Percentiles rank a stretch among this genome's conserved stretches.
Conservation (phyloP, 148 eudicot species). For the Nepenthes gracilis region DNA sequence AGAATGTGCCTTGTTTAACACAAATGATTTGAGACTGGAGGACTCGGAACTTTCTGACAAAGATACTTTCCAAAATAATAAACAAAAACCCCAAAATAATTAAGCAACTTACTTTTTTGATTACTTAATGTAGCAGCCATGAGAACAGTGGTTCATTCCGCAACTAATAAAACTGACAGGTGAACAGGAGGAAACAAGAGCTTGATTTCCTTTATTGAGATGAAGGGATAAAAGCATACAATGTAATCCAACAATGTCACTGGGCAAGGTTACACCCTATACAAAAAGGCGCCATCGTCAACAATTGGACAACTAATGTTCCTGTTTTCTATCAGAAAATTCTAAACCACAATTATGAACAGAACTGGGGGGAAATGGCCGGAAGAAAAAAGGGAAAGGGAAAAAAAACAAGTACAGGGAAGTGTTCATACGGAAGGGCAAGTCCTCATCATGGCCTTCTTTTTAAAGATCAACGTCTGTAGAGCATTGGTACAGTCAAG, state of each 20-base stretch:
- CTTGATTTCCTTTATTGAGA: conserved; percentile 4
- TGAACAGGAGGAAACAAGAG: conserved; percentile 1
- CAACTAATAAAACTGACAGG: conserved; percentile 2
- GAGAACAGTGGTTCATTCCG: no score
- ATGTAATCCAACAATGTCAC: conserved; percentile 27
- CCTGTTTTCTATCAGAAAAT: conserved; percentile 26
- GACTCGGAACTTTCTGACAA: no score
- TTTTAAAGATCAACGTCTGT: conserved; percentile 7
- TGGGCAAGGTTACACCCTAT: conserved; percentile 31
- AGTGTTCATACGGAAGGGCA: no score
- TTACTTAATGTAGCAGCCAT: no score
- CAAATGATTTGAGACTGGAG: no score
- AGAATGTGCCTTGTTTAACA: no score
- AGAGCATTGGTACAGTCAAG: conserved; percentile 14
- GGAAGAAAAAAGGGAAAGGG: background rate
- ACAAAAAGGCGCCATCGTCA: conserved; percentile 17
- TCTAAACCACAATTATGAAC: conserved; percentile 33
- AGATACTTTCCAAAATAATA: no score
- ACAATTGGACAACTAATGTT: conserved; percentile 18
- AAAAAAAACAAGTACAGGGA: background rate
- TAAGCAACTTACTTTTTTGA: no score
- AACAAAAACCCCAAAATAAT: no score
- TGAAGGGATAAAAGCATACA: conserved; percentile 1
- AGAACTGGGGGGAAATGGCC: conserved; percentile 11
- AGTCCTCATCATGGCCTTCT: conserved; percentile 6